These are phyloP conservation scores for Cyclotella sp. DNA, from an alignment of 108 stramenopile genomes.

Conservation along the genomic window DNA sequence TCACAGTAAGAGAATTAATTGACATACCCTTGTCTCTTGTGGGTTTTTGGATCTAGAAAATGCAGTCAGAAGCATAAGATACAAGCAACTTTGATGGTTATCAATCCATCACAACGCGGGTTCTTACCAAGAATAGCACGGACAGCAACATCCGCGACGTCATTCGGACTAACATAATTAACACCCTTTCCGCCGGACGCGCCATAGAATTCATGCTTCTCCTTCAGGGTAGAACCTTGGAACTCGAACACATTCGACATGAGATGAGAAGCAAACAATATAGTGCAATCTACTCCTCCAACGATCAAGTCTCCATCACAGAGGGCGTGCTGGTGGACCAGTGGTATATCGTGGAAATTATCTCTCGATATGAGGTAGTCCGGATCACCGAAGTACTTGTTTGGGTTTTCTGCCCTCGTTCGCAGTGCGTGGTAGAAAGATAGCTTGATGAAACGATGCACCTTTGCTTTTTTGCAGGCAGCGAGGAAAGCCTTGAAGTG, in stretches of 20 bases:
- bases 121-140: slow-evolving; percentile 13
- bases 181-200: slow-evolving; percentile 50
- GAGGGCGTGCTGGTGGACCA: slow-evolving; percentile 50
- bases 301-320: slow-evolving; percentile 48
- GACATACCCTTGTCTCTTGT: slow-evolving; percentile 31
- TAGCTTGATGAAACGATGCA: slow-evolving; percentile 50
- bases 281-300: slow-evolving; percentile 37
- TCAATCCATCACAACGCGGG: too few relatives aligned
- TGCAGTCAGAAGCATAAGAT: too few relatives aligned
- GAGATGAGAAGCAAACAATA: slow-evolving; percentile 53
- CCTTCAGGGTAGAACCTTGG: slow-evolving; percentile 29
- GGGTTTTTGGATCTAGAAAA: slow-evolving; percentile 26
- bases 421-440: slow-evolving; percentile 52
- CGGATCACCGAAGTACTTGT: slow-evolving; percentile 21
- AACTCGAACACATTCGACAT: slow-evolving; percentile 49
- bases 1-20: neutral
- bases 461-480: slow-evolving; percentile 46
- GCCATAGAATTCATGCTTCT: slow-evolving; percentile 40
- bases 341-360: slow-evolving; percentile 36
- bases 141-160: slow-evolving; percentile 51
- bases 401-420: slow-evolving; percentile 17
- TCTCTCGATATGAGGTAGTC: slow-evolving; percentile 14
- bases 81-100: too few relatives aligned
- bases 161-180: slow-evolving; percentile 60
- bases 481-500: slow-evolving; percentile 46